phyloP scores from a whole-genome alignment of 805 yeast genomes.

The Kuraishia ogatae region DNA sequence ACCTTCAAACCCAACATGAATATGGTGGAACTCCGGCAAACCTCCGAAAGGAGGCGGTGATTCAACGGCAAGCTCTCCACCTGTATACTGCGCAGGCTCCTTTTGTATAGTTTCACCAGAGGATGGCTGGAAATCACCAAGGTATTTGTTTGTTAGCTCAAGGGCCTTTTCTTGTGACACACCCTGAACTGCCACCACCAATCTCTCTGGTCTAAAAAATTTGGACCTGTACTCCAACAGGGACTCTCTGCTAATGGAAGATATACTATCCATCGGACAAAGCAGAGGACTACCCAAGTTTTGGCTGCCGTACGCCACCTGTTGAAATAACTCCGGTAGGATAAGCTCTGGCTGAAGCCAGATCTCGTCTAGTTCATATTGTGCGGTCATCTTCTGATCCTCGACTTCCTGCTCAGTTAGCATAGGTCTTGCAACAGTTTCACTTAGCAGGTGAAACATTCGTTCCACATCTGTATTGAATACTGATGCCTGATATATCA shows the following conservation, averaged over 20 bases:
- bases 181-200: slow-evolving; percentile 85
- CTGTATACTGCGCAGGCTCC: slow-evolving; percentile 42
- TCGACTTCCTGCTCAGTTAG: slow-evolving; percentile 61
- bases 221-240: slow-evolving; percentile 49
- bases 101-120: slow-evolving; percentile 15
- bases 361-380: slow-evolving; percentile 77
- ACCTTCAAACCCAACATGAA: slow-evolving; percentile 86
- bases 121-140: slow-evolving; percentile 50
- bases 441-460: slow-evolving; percentile 70
- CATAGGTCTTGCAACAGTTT: slow-evolving; percentile 68
- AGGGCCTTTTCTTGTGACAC: slow-evolving; percentile 64
- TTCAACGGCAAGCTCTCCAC: slow-evolving; percentile 50
- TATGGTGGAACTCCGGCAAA: slow-evolving; percentile 73
- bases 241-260: slow-evolving; percentile 40
- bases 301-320: slow-evolving; percentile 62
- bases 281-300: slow-evolving; percentile 83
- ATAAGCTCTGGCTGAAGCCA: slow-evolving; percentile 76
- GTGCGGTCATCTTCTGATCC: slow-evolving; percentile 66
- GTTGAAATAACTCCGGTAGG: slow-evolving; percentile 85
- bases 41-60: slow-evolving; percentile 50
- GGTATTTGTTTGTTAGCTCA: slow-evolving; percentile 47
- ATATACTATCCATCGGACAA: slow-evolving; percentile 66
- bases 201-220: slow-evolving; percentile 70
- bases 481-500: slow-evolving; percentile 91
- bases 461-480: slow-evolving; percentile 76